Percentiles rank a stretch among this genome's conserved stretches.
phyloP scores from a whole-genome alignment of 176 grass and related monocot species.

The Avena atlantica region DNA sequence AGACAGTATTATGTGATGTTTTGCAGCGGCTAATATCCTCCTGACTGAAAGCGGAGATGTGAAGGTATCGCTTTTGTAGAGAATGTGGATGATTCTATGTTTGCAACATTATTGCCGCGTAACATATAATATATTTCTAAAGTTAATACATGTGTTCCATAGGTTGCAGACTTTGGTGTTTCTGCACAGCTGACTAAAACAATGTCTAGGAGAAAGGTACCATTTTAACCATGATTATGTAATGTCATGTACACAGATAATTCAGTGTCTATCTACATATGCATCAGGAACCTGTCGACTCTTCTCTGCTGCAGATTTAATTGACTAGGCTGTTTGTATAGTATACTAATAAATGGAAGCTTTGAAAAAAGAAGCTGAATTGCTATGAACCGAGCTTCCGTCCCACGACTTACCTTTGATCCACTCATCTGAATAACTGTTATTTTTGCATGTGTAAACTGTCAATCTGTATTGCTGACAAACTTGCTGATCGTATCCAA shows the following conservation, averaged over 20 bases:
- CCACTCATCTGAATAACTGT: conserved; percentile 25
- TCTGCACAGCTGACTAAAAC: conserved; percentile 99
- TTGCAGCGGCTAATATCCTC: conserved; percentile 96
- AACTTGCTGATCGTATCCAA: conserved; percentile 25
- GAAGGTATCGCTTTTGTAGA: conserved; percentile 68
- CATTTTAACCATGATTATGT: conserved; percentile 25
- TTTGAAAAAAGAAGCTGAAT: conserved; percentile 16
- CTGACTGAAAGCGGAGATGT: conserved; percentile 97
- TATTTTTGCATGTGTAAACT: conserved; percentile 12
- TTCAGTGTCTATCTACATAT: conserved; percentile 31
- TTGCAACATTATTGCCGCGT: conserved; percentile 33
- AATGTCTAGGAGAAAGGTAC: conserved; percentile 99
- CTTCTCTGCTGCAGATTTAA: neutral
- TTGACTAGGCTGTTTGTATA: conserved; percentile 21
- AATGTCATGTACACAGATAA: conserved; percentile 3
- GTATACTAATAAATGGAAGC: conserved; percentile 35
- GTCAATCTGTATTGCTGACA: neutral
- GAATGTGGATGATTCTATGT: conserved; percentile 11
- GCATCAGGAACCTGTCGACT: neutral
- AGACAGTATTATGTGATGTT: conserved; percentile 46
- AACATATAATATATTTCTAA: conserved; percentile 23
- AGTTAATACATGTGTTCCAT: conserved; percentile 32
- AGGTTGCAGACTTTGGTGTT: conserved; percentile 99
- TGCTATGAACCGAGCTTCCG: neutral
- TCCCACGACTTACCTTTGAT: neutral